A percentile compares a stretch with the other conserved stretches of the same genome.
These are phyloP conservation scores for Sclerotinia sclerotiorum DNA, from an alignment of 2,329 filamentous ascomycete genomes.

Conservation along the genomic window DNA sequence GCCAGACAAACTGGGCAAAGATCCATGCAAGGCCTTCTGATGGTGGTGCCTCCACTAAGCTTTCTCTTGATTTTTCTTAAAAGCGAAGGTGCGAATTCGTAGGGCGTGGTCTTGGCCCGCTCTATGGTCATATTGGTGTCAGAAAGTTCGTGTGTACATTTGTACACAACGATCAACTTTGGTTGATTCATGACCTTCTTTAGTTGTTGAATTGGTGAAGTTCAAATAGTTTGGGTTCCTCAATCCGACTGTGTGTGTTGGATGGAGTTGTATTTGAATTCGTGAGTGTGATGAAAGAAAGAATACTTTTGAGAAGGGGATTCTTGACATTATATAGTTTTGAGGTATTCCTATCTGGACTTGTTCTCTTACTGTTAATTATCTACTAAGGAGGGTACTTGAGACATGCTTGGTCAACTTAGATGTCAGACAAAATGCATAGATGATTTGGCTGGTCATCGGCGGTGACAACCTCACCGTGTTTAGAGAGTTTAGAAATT, in stretches of 20 bases:
- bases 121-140: neutral
- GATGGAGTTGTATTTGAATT: neutral
- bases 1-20: neutral
- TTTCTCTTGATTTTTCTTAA: neutral
- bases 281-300: neutral
- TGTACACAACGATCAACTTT: neutral
- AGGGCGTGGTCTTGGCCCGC: neutral
- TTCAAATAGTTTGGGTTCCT: neutral
- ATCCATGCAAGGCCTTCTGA: constrained; percentile 6
- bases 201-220: neutral
- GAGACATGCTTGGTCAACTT: neutral
- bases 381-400: neutral
- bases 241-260: neutral
- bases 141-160: neutral
- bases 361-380: neutral
- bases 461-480: neutral
- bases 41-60: neutral
- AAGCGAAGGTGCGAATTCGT: neutral
- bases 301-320: too few species aligned
- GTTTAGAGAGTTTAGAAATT: neutral
- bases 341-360: too few species aligned
- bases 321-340: neutral
- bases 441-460: neutral
- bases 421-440: neutral
- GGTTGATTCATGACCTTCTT: neutral